These are phyloP conservation scores for Skeletonema menzelii DNA, from an alignment of 108 stramenopile species.

Conservation along the genomic window DNA sequence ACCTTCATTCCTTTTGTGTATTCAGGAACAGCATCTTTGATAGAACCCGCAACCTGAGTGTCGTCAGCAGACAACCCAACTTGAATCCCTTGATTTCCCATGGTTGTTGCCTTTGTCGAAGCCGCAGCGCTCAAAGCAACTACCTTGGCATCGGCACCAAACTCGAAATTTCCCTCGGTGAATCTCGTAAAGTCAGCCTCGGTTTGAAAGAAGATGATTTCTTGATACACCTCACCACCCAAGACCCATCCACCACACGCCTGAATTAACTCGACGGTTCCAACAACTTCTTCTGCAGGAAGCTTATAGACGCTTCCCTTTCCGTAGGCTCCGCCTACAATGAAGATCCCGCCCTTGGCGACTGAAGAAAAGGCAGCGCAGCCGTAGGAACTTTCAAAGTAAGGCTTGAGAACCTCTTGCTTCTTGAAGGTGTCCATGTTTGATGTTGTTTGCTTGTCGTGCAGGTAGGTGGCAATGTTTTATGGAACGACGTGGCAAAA, in stretches of 20 bases:
- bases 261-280: conserved; percentile 36
- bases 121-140: conserved; percentile 49
- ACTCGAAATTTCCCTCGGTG: conserved; percentile 41
- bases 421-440: conserved; percentile 51
- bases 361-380: conserved; percentile 46
- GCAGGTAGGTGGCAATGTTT: too few relatives aligned
- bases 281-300: conserved; percentile 14
- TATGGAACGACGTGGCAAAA: too few relatives aligned
- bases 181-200: conserved; percentile 42
- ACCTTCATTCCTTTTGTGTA: conserved; percentile 55
- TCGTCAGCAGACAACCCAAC: conserved; percentile 4
- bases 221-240: conserved; percentile 47
- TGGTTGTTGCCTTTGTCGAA: conserved; percentile 27
- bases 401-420: conserved; percentile 43
- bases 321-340: conserved; percentile 48
- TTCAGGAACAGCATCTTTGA: neutral
- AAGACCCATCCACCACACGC: conserved; percentile 36
- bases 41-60: conserved; percentile 2
- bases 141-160: conserved; percentile 49
- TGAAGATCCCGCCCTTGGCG: conserved; percentile 45
- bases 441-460: neutral
- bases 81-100: conserved; percentile 41
- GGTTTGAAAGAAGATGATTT: conserved; percentile 54
- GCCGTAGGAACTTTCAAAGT: conserved; percentile 46
- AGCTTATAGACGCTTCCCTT: conserved; percentile 36